phyloP scores from a whole-genome alignment of 495 filamentous ascomycete genomes.

The Xylaria castorea region DNA sequence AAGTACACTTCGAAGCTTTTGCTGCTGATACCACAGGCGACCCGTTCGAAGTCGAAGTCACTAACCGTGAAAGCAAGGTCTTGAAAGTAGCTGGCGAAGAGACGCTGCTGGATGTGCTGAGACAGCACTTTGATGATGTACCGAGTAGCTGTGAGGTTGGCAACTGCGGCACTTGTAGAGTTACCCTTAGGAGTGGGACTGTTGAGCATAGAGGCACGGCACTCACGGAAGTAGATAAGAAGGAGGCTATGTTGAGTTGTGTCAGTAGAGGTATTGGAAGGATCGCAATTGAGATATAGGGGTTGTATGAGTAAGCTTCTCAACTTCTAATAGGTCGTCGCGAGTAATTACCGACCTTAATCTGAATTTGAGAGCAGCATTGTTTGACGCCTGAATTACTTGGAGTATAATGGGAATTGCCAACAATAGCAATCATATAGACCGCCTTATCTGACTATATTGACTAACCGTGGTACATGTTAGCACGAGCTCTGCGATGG shows the following conservation, averaged over 20 bases:
- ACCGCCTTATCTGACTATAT: no score
- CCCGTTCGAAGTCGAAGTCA: conserved; percentile 60
- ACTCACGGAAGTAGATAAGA: conserved; percentile 53
- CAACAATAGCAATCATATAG: no score
- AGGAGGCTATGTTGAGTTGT: conserved; percentile 52
- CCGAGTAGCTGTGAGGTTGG: conserved; percentile 62
- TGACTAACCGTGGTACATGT: no score
- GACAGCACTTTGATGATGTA: conserved; percentile 49
- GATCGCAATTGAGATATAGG: conserved; percentile 54
- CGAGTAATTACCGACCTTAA: background rate
- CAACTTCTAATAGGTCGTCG: background rate
- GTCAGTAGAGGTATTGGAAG: conserved; percentile 56
- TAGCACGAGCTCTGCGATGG: no score
- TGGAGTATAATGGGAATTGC: no score
- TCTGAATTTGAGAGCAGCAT: background rate
- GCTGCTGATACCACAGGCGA: conserved; percentile 57
- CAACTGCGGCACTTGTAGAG: conserved; percentile 65
- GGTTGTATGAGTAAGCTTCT: background rate
- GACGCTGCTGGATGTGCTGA: conserved; percentile 52
- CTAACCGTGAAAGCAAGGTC: conserved; percentile 35
- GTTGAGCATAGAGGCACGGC: conserved; percentile 63
- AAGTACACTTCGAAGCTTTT: conserved; percentile 65
- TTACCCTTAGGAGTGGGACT: conserved; percentile 53
- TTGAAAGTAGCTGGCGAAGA: conserved; percentile 51
- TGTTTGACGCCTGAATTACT: no score